These are phyloP conservation scores for Tanacetum coccineum DNA, from an alignment of 129 eudicot genomes.

Conservation along the genomic window DNA sequence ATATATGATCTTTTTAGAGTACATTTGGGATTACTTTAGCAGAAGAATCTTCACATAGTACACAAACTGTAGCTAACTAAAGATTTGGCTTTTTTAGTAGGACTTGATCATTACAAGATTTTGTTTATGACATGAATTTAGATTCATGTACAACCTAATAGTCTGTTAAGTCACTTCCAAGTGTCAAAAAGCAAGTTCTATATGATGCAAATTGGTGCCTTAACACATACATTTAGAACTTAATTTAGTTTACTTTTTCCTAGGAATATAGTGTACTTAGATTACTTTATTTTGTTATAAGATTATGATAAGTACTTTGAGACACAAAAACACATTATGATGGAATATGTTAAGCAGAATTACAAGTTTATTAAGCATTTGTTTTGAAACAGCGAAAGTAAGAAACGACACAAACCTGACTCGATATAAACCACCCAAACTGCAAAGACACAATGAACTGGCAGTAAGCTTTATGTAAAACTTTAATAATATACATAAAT, in stretches of 20 bases:
- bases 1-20: background rate
- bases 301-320: too few relatives aligned
- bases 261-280: too few relatives aligned
- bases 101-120: slow-evolving; percentile 18
- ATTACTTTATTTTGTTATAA: too few relatives aligned
- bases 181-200: background rate
- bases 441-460: too few relatives aligned
- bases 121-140: background rate
- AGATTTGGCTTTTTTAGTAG: slow-evolving; percentile 21
- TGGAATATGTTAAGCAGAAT: background rate
- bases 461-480: too few relatives aligned
- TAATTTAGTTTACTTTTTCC: too few relatives aligned
- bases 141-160: slow-evolving; percentile 1
- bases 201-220: background rate
- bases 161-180: background rate
- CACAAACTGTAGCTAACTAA: slow-evolving; percentile 22
- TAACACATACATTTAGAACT: background rate
- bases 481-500: background rate
- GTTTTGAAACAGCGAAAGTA: too few relatives aligned
- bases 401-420: too few relatives aligned
- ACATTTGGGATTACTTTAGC: slow-evolving; percentile 19
- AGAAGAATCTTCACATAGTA: slow-evolving; percentile 33
- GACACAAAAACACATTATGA: background rate
- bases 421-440: too few relatives aligned
- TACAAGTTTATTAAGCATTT: too few relatives aligned